phyloP scores from a whole-genome alignment of 2,329 filamentous ascomycete genomes.

The Neonectria neomacrospora region DNA sequence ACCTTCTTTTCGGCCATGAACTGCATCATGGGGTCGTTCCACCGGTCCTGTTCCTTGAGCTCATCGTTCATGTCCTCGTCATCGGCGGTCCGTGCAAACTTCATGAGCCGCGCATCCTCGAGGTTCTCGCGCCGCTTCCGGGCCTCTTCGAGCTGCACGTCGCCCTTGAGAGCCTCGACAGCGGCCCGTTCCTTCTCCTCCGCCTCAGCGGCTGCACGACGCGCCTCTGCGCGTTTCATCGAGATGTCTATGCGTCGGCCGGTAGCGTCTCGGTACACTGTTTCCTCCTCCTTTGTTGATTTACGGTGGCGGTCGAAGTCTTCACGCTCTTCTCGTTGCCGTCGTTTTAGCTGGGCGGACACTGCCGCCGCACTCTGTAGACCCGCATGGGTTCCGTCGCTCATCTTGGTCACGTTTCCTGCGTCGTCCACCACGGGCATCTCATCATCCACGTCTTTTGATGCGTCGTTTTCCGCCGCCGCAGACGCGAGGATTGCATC shows the following conservation, averaged over 20 bases:
- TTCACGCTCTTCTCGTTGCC: conserved; percentile 71
- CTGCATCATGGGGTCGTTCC: conserved; percentile 93
- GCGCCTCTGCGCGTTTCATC: conserved; percentile 88
- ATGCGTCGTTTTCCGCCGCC: conserved; percentile 72
- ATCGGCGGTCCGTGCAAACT: conserved; percentile 81
- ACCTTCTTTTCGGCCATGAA: conserved; percentile 71
- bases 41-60: conserved; percentile 78
- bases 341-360: conserved; percentile 72
- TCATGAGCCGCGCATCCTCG: conserved; percentile 84
- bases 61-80: conserved; percentile 89
- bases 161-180: conserved; percentile 79
- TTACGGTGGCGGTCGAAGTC: conserved; percentile 59
- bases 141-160: conserved; percentile 81
- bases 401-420: conserved; percentile 74
- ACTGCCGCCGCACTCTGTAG: conserved; percentile 87
- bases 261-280: conserved; percentile 94
- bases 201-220: conserved; percentile 71
- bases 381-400: conserved; percentile 86
- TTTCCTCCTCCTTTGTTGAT: conserved; percentile 72
- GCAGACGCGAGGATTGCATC: conserved; percentile 82
- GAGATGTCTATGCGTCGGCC: conserved; percentile 93
- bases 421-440: conserved; percentile 58
- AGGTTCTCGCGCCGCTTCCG: conserved; percentile 73
- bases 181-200: conserved; percentile 77
- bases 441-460: conserved; percentile 60